Base-by-base conservation (phyloP, 108 stramenopile species). In the Schizochytrium sp. region DNA sequence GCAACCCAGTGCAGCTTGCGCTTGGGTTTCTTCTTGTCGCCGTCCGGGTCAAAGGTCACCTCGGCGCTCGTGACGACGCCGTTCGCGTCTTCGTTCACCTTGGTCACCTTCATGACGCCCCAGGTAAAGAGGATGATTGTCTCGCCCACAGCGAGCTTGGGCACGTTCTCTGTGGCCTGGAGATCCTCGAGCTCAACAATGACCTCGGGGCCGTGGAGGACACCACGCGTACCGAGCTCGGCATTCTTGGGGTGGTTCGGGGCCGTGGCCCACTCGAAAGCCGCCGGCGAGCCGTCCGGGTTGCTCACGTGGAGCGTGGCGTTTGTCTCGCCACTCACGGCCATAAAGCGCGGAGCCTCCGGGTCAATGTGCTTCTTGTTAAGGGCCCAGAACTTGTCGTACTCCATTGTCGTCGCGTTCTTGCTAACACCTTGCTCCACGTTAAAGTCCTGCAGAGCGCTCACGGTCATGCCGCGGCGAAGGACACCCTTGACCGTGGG, bases 311-410 rank as follows among this genome's bases (percentile, higher is more conserved):
- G 91, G 89, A 99, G 89, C 34, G 69, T 87, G 12, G 92, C 95
- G 69, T 96, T 90, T 5, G 94, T 89, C 5, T 88, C 92, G 57
- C 91, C 92, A 87, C 96, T 96, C 89, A 99, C 95, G 53, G 96
- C 99, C 98, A 98, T 98, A 94, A 95, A 98, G 43, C 99, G 95
- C 88, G 94, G 95, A 10, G 97, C 96, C 6, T 58, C 90, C 88
- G 93, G 95, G 93, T 99, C 99, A 89, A 98, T 95, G 90, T 96
- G 95, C 89, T 96, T 95, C 94, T 99, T 99, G 94, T 99, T 99
- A 89, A 94, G 96, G 5, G 96, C 96, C 98, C 98, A 99, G 89
- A 99, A 99, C 90, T 96, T 96, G 92, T 94, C 95, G 98, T 98
- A 99, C 88, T 98, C 98, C 98, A 99, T 98, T 87, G 96, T 97